These are phyloP conservation scores for Phallus indusiatus DNA, from an alignment of 768 basidiomycete genomes.

Conservation along the genomic window DNA sequence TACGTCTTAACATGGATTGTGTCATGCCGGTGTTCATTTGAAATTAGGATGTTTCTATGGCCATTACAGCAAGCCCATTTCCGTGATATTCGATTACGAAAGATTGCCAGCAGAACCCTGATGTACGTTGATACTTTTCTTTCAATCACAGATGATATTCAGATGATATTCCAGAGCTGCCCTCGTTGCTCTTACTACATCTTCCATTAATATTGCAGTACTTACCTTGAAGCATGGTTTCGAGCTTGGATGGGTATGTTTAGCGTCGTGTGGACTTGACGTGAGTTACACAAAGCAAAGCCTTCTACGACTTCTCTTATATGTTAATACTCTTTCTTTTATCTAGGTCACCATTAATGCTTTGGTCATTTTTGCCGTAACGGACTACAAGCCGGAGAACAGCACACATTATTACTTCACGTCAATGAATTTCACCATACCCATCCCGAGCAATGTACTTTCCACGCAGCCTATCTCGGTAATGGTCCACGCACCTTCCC, in stretches of 20 bases:
- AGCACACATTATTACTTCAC: background rate
- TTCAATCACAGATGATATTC: background rate
- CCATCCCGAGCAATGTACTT: background rate
- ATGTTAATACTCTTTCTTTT: background rate
- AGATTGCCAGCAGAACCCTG: conserved; percentile 33
- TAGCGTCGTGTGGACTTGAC: conserved; percentile 31
- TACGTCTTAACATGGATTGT: background rate
- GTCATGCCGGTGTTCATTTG: background rate
- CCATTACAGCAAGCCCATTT: conserved; percentile 31
- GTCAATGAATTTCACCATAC: conserved; percentile 7
- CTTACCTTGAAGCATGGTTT: conserved; percentile 36
- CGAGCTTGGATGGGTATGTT: conserved; percentile 40
- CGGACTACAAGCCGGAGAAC: conserved; percentile 15
- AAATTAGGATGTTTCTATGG: conserved; percentile 31
- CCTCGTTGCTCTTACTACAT: conserved; percentile 37
- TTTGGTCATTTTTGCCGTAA: conserved; percentile 39
- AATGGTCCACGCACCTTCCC: background rate
- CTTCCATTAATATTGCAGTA: conserved; percentile 36
- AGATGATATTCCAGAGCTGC: conserved; percentile 28
- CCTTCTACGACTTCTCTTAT: background rate
- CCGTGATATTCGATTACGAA: conserved; percentile 25
- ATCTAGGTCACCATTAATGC: conserved; percentile 39
- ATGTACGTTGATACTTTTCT: conserved; percentile 21
- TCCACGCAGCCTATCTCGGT: background rate
- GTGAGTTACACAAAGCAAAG: conserved; percentile 13